These are phyloP conservation scores for Diaporthe sp. DNA, from an alignment of 2,329 filamentous ascomycete species.

Conservation along the genomic window DNA sequence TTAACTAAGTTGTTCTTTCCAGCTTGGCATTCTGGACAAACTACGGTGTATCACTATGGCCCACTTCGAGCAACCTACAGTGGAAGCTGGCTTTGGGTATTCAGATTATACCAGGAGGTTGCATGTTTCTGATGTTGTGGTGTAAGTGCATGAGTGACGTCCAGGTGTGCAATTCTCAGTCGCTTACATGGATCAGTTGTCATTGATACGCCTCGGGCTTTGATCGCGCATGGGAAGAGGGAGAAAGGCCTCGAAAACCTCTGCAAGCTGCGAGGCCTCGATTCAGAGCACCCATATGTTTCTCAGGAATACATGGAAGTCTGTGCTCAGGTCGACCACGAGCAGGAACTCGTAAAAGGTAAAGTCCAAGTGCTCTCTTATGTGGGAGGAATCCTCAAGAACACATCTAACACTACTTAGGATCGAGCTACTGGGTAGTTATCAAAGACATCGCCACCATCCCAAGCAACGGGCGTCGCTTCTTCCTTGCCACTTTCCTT, in stretches of 20 bases:
- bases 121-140: slow-evolving; percentile 46
- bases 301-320: slow-evolving; percentile 50
- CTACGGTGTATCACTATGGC: slow-evolving; percentile 40
- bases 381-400: too few species aligned
- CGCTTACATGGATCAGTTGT: slow-evolving; percentile 39
- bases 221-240: slow-evolving; percentile 49
- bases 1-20: not conserved
- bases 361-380: not conserved
- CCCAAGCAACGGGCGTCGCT: slow-evolving; percentile 41
- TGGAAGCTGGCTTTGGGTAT: slow-evolving; percentile 51
- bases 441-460: slow-evolving; percentile 41
- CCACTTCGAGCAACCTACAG: slow-evolving; percentile 40
- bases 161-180: not conserved
- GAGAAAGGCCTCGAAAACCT: slow-evolving; percentile 49
- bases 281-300: slow-evolving; percentile 50
- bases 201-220: slow-evolving; percentile 46
- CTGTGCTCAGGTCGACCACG: slow-evolving; percentile 47
- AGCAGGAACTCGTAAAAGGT: slow-evolving; percentile 37
- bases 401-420: slow-evolving; percentile 1
- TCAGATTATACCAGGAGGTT: slow-evolving; percentile 50
- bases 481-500: slow-evolving; percentile 41
- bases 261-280: slow-evolving; percentile 50
- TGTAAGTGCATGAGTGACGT: not conserved
- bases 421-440: slow-evolving; percentile 25
- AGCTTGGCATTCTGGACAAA: slow-evolving; percentile 40